These are phyloP conservation scores for Adansonia rubrostipa DNA, from an alignment of 441 rosid species.

Conservation along the genomic window DNA sequence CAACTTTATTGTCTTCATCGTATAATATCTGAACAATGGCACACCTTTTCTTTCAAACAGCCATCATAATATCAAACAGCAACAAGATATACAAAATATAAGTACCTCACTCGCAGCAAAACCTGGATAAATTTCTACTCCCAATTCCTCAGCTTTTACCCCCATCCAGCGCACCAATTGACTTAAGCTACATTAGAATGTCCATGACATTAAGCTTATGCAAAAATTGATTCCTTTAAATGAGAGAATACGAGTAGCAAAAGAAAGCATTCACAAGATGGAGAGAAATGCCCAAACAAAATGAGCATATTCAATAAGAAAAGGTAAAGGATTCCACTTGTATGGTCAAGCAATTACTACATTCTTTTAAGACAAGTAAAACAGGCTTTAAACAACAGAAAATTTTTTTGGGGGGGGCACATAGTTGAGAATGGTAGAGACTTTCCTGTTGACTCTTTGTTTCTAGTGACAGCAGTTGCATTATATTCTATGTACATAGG, in stretches of 20 bases:
- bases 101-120: constrained; percentile 93
- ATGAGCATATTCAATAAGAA: background rate
- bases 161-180: constrained; percentile 92
- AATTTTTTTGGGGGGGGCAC: background rate
- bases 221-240: constrained; percentile 17
- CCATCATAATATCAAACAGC: constrained; percentile 14
- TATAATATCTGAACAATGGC: constrained; percentile 63
- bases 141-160: constrained; percentile 89
- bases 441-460: background rate
- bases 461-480: background rate
- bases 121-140: constrained; percentile 96
- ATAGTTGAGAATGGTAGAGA: background rate
- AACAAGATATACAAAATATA: constrained; percentile 19
- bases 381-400: background rate
- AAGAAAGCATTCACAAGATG: background rate
- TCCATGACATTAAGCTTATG: constrained; percentile 18
- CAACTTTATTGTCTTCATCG: constrained; percentile 62
- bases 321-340: background rate
- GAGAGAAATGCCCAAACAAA: background rate
- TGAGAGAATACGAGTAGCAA: constrained; percentile 27
- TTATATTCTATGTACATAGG: background rate
- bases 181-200: constrained; percentile 66
- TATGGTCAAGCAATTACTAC: background rate
- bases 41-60: constrained; percentile 28
- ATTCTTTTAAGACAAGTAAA: background rate